These are phyloP conservation scores for Penicillium capsulatum DNA, from an alignment of 2,329 filamentous ascomycete genomes.

Conservation along the genomic window DNA sequence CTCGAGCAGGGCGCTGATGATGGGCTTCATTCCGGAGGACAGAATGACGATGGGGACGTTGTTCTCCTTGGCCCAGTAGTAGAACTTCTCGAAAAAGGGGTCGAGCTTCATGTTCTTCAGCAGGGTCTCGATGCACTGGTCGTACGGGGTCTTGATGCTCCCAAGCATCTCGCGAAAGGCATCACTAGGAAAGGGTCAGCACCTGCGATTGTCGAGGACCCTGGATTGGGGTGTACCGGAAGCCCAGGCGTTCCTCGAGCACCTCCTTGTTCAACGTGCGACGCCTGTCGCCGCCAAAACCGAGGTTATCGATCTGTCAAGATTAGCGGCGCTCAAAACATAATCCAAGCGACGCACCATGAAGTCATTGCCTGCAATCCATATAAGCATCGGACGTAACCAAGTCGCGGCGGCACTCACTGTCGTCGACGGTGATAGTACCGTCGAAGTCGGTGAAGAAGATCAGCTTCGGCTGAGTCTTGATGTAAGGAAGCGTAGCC, in stretches of 20 bases:
- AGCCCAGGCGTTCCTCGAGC: slow-evolving; percentile 64
- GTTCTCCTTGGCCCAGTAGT: slow-evolving; percentile 71
- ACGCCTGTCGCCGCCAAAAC: slow-evolving; percentile 70
- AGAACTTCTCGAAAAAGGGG: slow-evolving; percentile 82
- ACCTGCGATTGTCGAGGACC: no score
- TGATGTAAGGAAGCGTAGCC: slow-evolving; percentile 41
- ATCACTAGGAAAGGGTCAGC: slow-evolving; percentile 48
- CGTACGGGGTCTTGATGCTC: slow-evolving; percentile 73
- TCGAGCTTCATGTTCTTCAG: slow-evolving; percentile 82
- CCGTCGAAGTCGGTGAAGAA: slow-evolving; percentile 99
- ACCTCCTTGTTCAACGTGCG: slow-evolving; percentile 71
- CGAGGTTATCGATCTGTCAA: slow-evolving; percentile 81
- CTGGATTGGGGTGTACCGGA: no score
- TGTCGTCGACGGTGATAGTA: slow-evolving; percentile 76
- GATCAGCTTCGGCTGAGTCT: slow-evolving; percentile 74
- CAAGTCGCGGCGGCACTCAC: slow-evolving; percentile 38
- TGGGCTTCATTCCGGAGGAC: slow-evolving; percentile 85
- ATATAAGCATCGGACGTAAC: slow-evolving; percentile 11
- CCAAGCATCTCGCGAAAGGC: slow-evolving; percentile 90
- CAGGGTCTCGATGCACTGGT: slow-evolving; percentile 74
- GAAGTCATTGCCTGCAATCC: slow-evolving; percentile 57
- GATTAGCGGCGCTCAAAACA: slow-evolving; percentile 33
- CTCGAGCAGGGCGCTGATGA: slow-evolving; percentile 78
- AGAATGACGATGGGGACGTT: slow-evolving; percentile 91
- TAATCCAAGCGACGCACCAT: slow-evolving; percentile 46